A percentile compares a stretch with the other conserved stretches of the same genome.
phyloP scores from a whole-genome alignment of 768 basidiomycete genomes.

The Fomitopsis serialis region DNA sequence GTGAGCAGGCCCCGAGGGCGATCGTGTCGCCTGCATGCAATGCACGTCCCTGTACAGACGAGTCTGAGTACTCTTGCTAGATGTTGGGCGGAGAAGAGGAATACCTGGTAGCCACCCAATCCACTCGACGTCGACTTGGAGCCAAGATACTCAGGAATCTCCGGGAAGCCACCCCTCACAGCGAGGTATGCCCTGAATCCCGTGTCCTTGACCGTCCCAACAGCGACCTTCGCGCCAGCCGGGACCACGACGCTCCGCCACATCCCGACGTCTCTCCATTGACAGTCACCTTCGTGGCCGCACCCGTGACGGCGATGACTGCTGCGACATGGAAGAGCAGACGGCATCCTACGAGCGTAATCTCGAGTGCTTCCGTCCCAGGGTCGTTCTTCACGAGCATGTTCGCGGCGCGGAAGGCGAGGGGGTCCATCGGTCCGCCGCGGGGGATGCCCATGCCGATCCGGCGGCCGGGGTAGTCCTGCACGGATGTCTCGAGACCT shows the following conservation, averaged over 20 bases:
- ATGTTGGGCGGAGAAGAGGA: conserved; percentile 1
- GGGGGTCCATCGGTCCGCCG: conserved; percentile 59
- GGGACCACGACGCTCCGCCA: conserved; percentile 48
- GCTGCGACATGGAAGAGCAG: conserved; percentile 45
- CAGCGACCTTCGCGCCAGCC: conserved; percentile 34
- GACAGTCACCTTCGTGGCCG: conserved; percentile 35
- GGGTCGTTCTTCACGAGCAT: conserved; percentile 48
- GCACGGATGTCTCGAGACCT: conserved; percentile 53
- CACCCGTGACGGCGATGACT: conserved; percentile 54
- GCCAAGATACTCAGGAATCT: conserved; percentile 48
- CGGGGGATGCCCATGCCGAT: conserved; percentile 55
- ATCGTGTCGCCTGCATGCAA: conserved; percentile 48
- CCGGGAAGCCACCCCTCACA: conserved; percentile 56
- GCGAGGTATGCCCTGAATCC: conserved; percentile 56
- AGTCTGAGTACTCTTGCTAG: neutral
- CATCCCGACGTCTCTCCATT: conserved; percentile 34
- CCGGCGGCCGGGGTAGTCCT: conserved; percentile 50
- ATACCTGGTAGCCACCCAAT: conserved; percentile 53
- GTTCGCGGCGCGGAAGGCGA: conserved; percentile 54
- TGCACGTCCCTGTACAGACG: conserved; percentile 39
- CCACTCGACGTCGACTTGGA: conserved; percentile 65
- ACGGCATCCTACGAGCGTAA: conserved; percentile 41
- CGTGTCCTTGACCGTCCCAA: conserved; percentile 26
- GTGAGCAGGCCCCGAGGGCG: conserved; percentile 29
- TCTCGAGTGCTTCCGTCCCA: conserved; percentile 50